phyloP scores from a whole-genome alignment of 495 filamentous ascomycete genomes.

The Lindgomyces ingoldianus region DNA sequence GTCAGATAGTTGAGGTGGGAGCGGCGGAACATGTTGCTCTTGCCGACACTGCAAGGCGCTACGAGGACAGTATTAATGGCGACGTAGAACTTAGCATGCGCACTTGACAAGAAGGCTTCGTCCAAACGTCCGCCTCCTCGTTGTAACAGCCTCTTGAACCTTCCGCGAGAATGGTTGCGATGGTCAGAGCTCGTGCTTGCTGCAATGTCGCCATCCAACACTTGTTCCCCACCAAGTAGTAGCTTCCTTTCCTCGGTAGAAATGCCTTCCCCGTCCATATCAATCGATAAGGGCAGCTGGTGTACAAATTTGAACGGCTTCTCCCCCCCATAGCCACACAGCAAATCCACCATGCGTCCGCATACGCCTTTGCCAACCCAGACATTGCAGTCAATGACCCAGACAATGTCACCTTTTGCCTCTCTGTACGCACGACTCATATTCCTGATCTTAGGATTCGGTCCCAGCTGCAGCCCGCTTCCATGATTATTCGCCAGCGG shows the following conservation, averaged over 20 bases:
- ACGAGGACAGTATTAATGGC: conserved; percentile 92
- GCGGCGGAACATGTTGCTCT: conserved; percentile 96
- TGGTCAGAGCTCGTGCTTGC: conserved; percentile 24
- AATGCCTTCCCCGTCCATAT: conserved; percentile 55
- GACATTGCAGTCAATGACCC: conserved; percentile 96
- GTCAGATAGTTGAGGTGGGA: conserved; percentile 85
- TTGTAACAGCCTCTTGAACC: conserved; percentile 37
- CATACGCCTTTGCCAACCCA: conserved; percentile 82
- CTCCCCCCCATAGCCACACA: conserved; percentile 64
- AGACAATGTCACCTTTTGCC: conserved; percentile 85
- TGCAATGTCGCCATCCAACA: conserved; percentile 34
- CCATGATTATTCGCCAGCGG: conserved; percentile 59
- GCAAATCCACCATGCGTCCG: conserved; percentile 81
- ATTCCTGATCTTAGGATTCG: conserved; percentile 97
- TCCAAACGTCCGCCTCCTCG: conserved; percentile 81
- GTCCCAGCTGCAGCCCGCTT: conserved; percentile 58
- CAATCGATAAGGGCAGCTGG: conserved; percentile 84
- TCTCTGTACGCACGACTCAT: conserved; percentile 95
- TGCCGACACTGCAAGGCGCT: conserved; percentile 93
- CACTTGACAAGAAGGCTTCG: conserved; percentile 89
- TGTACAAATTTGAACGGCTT: conserved; percentile 91
- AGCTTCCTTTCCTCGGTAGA: conserved; percentile 25
- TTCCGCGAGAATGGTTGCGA: conserved; percentile 20
- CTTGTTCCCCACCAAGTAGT: conserved; percentile 15
- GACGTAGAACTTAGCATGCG: conserved; percentile 97